These are phyloP conservation scores for Helianthus tuberosus DNA, from an alignment of 129 eudicot species.

Conservation along the genomic window DNA sequence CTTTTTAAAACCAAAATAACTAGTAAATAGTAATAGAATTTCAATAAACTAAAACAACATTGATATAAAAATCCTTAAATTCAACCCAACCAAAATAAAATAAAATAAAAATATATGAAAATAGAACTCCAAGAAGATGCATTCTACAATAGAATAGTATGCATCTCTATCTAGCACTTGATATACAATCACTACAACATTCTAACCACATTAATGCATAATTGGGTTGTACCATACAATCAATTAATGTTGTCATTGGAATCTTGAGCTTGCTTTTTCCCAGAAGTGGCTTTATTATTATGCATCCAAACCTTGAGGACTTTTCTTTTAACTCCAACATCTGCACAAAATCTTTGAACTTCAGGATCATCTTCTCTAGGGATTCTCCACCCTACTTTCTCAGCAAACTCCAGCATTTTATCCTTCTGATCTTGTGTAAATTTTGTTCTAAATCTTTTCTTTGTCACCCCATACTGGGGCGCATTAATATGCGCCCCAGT, in stretches of 20 bases:
- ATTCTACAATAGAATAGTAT: conserved; percentile 13
- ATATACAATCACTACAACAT: conserved; percentile 41
- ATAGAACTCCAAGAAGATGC: conserved; percentile 25
- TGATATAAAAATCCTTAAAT: conserved; percentile 18
- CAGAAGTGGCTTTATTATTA: conserved; percentile 72
- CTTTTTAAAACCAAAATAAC: no score
- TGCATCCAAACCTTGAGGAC: conserved; percentile 97
- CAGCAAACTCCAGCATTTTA: conserved; percentile 86
- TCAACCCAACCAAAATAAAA: conserved; percentile 26
- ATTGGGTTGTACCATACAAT: conserved; percentile 36
- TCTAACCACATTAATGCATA: conserved; percentile 37
- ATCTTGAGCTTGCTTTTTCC: conserved; percentile 62
- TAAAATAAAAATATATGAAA: conserved; percentile 13
- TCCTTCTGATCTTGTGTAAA: conserved; percentile 87
- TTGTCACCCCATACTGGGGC: conserved; percentile 51
- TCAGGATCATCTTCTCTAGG: conserved; percentile 86
- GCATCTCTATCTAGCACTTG: conserved; percentile 29
- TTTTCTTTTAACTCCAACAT: conserved; percentile 82
- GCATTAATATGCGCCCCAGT: conserved; percentile 22
- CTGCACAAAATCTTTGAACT: conserved; percentile 80
- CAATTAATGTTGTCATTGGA: conserved; percentile 39
- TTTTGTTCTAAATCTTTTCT: conserved; percentile 70
- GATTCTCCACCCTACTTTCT: conserved; percentile 88
- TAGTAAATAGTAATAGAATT: background rate
- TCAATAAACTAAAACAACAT: conserved; percentile 26